Conservation (phyloP, 768 basidiomycete species). For the Exidia glandulosa region DNA sequence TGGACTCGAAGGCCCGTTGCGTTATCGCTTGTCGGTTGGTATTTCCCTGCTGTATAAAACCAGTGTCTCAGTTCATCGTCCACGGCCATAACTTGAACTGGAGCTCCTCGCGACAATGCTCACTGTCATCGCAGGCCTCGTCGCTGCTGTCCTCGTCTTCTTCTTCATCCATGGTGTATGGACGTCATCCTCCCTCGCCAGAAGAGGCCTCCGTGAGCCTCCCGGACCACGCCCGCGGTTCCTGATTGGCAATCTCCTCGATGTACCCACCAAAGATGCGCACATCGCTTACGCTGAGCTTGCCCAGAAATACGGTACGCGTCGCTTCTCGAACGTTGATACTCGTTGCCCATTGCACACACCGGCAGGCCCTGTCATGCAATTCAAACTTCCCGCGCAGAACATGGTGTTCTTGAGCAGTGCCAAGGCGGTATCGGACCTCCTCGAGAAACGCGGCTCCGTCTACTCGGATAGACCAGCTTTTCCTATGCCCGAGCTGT, state of each 20-base stretch:
- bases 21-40: too few species aligned
- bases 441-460: constrained; percentile 35
- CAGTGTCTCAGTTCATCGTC: too few species aligned
- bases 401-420: constrained; percentile 37
- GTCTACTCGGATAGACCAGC: constrained; percentile 44
- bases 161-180: too few species aligned
- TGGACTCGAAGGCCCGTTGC: too few species aligned
- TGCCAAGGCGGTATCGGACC: constrained; percentile 24
- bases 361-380: constrained; percentile 34
- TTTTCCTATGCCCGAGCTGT: constrained; percentile 26
- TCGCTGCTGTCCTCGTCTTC: too few species aligned
- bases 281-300: constrained; percentile 31
- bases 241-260: constrained; percentile 37
- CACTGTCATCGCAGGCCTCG: too few species aligned
- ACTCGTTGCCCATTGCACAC: background rate
- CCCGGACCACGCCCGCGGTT: constrained; percentile 38
- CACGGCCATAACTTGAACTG: too few species aligned
- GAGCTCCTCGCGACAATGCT: too few species aligned
- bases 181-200: background rate
- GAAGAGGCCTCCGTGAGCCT: constrained; percentile 17
- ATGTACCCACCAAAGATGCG: constrained; percentile 30
- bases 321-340: background rate
- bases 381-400: constrained; percentile 34
- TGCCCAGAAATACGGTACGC: constrained; percentile 33
- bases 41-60: too few species aligned